Percentiles rank a stretch among this genome's conserved stretches.
Evolutionary conservation across 345 rosid genomes (phyloP).

Genomic region (Boechera stricta): DNA sequence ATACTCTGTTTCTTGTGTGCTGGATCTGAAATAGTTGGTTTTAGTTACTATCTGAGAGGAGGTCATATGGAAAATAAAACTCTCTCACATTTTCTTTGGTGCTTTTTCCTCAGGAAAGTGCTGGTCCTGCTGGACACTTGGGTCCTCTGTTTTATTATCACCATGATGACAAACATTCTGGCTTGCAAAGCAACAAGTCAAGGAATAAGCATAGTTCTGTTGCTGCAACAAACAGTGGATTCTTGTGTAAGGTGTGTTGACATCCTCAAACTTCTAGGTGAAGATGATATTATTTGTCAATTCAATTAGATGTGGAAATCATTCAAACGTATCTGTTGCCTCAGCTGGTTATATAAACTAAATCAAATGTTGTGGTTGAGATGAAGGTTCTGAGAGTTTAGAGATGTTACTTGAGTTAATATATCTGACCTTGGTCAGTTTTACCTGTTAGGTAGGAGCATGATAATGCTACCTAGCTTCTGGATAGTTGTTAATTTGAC

Average conservation of each 20-base stretch:
- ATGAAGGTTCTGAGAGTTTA: conserved; percentile 22
- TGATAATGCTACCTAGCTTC: conserved; percentile 7
- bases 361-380: background rate
- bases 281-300: background rate
- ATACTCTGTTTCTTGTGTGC: conserved; percentile 25
- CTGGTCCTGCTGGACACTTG: conserved; percentile 30
- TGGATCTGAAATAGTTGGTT: conserved; percentile 3
- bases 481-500: background rate
- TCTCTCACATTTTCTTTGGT: conserved; percentile 10
- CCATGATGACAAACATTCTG: conserved; percentile 31
- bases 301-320: conserved; percentile 14
- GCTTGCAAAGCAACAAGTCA: conserved; percentile 19
- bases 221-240: conserved; percentile 13
- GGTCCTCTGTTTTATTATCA: conserved; percentile 35
- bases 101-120: conserved; percentile 32
- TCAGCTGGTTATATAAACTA: background rate
- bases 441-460: background rate
- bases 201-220: background rate
- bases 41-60: background rate
- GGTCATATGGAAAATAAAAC: background rate
- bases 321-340: background rate
- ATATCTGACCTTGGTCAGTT: conserved; percentile 3
- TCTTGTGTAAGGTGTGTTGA: conserved; percentile 38
- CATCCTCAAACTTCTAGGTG: conserved; percentile 12
- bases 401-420: conserved; percentile 9